Base-by-base conservation (phyloP, 495 filamentous ascomycete species). In the Xylaria bambusicola region DNA sequence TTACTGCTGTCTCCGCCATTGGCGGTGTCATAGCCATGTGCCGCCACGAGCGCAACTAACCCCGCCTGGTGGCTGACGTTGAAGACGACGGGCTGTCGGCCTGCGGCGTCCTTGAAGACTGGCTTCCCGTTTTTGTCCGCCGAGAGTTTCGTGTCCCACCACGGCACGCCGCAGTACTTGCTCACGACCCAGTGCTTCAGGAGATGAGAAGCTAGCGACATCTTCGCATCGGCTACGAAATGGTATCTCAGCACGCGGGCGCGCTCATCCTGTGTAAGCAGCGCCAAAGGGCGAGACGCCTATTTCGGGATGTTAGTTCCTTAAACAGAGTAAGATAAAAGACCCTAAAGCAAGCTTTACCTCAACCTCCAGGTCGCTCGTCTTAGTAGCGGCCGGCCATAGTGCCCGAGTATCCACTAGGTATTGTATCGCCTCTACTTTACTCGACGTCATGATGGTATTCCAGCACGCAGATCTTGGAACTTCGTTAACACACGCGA, bases 61-160 rank as follows among this genome's bases (percentile, higher is more conserved):
- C 89, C 90, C 13, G 87, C 88, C 70, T 96, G 92, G 68, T 97
- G 92, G 52, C 84, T 89, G 54, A 96, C 88, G 69, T 97, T 97
- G 81, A 97, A 96, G 55, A 88, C 82, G 17, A 93, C 77, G 23
- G 73, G 71, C 51, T 70, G 50, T 15, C 50, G 18, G 15, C 65
- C 62, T 7, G 54, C 64, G 0, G 67, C 55, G 56, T 75, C 66
- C 33, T 60, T 54, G 44, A 67, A 86, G 52, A 75, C 73, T 7
- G 92, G 92, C 60, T 87, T 96, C 65, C 68, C 84, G 79, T 77
- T 82, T 65, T 38, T 73, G 75, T 73, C 84, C 47, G 86, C 80
- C n/a, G 80, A 81, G 53, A 92, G 80, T 33, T 63, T 66, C 18
- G 88, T 82, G 1, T 81, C 67, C 54, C 76, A 67, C 90, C 90